Evolutionary conservation across 192 early-diverging fungal species (phyloP).

Genomic region (Rhizoclosmatium globosum): DNA sequence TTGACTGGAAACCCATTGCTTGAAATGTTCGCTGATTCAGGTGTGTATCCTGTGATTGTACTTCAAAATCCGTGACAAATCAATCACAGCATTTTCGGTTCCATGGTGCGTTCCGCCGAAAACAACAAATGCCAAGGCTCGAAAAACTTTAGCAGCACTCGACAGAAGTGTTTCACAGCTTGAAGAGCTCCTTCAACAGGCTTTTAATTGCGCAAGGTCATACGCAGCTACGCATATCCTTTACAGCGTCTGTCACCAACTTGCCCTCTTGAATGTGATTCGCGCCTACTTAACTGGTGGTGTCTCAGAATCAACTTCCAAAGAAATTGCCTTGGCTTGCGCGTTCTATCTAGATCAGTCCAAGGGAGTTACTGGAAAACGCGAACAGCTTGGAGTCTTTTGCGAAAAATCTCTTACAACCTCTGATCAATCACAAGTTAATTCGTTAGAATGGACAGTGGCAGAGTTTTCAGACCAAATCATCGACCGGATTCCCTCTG

Average conservation of each 20-base stretch:
- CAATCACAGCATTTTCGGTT: constrained; percentile 46
- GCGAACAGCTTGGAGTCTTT: constrained; percentile 66
- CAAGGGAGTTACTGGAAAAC: constrained; percentile 64
- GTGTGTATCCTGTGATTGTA: constrained; percentile 23
- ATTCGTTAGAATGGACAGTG: constrained; percentile 47
- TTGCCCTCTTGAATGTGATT: constrained; percentile 45
- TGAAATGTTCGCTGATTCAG: constrained; percentile 59
- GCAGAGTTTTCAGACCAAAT: constrained; percentile 38
- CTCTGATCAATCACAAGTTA: neutral
- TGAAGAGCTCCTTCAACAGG: constrained; percentile 45
- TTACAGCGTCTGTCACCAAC: constrained; percentile 44
- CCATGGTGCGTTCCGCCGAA: constrained; percentile 47
- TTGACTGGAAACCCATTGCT: constrained; percentile 44
- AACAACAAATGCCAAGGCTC: neutral
- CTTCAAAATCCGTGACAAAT: neutral
- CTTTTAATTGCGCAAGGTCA: constrained; percentile 42
- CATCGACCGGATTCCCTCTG: constrained; percentile 59
- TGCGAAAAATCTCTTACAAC: constrained; percentile 48
- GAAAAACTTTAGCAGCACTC: constrained; percentile 21
- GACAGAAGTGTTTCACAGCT: constrained; percentile 39
- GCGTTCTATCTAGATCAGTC: constrained; percentile 69
- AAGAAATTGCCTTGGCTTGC: constrained; percentile 40
- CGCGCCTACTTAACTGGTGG: constrained; percentile 45
- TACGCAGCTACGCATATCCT: constrained; percentile 50
- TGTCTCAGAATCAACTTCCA: constrained; percentile 10